Conservation (phyloP, 805 yeast genomes). For the Teunomyces panamensis region DNA sequence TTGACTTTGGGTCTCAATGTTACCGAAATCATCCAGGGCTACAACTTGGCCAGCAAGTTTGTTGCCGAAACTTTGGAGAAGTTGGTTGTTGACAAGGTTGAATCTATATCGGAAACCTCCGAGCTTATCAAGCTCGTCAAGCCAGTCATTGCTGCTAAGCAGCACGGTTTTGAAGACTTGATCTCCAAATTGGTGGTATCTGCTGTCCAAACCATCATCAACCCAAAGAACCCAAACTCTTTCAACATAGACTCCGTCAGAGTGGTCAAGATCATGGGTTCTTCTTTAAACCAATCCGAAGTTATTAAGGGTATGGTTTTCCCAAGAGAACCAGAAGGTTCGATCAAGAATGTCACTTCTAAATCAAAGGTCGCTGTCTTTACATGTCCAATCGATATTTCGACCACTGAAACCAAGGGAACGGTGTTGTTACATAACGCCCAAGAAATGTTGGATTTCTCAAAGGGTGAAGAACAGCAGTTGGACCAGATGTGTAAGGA, state of each 20-base stretch:
- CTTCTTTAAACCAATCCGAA: slow-evolving; percentile 65
- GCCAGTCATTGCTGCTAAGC: slow-evolving; percentile 91
- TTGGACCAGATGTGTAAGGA: slow-evolving; percentile 82
- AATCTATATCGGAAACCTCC: slow-evolving; percentile 50
- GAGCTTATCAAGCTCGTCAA: slow-evolving; percentile 70
- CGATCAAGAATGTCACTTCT: slow-evolving; percentile 55
- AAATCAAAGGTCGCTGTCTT: slow-evolving; percentile 86
- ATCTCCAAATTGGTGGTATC: slow-evolving; percentile 78
- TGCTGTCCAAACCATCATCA: slow-evolving; percentile 73
- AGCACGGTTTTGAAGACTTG: slow-evolving; percentile 81
- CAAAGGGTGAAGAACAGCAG: slow-evolving; percentile 94
- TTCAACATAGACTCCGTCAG: slow-evolving; percentile 94
- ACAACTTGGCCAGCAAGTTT: slow-evolving; percentile 77
- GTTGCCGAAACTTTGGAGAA: slow-evolving; percentile 67
- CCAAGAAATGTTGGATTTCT: slow-evolving; percentile 92
- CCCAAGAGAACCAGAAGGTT: slow-evolving; percentile 96
- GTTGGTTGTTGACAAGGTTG: slow-evolving; percentile 59
- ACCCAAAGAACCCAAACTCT: slow-evolving; percentile 56
- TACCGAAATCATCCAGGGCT: slow-evolving; percentile 91
- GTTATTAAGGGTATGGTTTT: slow-evolving; percentile 98
- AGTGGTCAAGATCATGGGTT: slow-evolving; percentile 96
- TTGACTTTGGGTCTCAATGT: slow-evolving; percentile 83
- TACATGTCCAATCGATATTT: slow-evolving; percentile 91
- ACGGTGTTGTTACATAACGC: slow-evolving; percentile 95
- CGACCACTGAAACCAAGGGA: slow-evolving; percentile 97